Percentiles rank a stretch among this genome's conserved stretches.
Conservation (phyloP, 805 yeast species). For the Hanseniaspora singularis region DNA sequence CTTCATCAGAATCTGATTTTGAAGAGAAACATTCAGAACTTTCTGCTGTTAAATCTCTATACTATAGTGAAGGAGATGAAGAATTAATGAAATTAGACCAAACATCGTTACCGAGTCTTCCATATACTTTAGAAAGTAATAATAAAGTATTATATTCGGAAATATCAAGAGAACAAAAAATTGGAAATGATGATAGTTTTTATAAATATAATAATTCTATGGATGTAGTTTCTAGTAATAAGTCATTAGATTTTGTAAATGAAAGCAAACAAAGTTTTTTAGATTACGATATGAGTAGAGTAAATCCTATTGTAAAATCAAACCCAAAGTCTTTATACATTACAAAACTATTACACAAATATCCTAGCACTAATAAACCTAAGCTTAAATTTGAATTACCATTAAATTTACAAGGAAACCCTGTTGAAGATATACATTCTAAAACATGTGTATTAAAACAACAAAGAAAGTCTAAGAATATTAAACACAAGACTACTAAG, state of each 20-base stretch:
- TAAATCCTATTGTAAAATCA: constrained; percentile 26
- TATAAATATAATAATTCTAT: too few relatives aligned
- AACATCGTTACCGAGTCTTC: constrained; percentile 8
- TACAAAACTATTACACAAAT: constrained; percentile 28
- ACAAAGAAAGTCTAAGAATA: constrained; percentile 16
- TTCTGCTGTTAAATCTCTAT: constrained; percentile 11
- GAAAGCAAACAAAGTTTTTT: too few relatives aligned
- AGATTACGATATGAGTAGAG: constrained; percentile 21
- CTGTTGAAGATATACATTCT: constrained; percentile 28
- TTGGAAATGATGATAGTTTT: neutral
- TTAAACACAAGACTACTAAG: constrained; percentile 30
- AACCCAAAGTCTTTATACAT: constrained; percentile 28
- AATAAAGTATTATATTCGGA: too few relatives aligned
- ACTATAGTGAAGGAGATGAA: constrained; percentile 11
- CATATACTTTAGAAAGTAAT: constrained; percentile 4
- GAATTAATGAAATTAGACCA: neutral
- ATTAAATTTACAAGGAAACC: constrained; percentile 28
- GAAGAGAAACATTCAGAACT: constrained; percentile 7
- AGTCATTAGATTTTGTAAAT: too few relatives aligned
- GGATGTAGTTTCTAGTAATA: too few relatives aligned
- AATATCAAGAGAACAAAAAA: neutral
- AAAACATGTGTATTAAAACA: constrained; percentile 6
- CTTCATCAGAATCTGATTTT: constrained; percentile 1
- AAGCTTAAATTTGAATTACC: constrained; percentile 24
- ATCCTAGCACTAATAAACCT: constrained; percentile 27